phyloP scores from a whole-genome alignment of 768 basidiomycete genomes.

The Epithele typhae region DNA sequence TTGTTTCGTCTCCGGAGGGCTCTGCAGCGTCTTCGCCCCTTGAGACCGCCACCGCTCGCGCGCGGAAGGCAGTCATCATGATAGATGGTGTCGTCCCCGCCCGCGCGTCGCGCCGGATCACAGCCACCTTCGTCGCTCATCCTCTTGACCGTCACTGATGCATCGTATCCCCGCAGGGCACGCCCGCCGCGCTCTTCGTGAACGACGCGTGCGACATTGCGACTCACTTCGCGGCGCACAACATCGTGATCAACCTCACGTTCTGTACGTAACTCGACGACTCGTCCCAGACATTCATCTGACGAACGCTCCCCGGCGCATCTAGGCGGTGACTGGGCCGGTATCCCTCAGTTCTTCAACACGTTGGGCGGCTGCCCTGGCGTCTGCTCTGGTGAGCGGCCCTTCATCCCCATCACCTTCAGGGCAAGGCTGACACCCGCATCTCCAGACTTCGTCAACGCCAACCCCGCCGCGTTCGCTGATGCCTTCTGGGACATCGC shows the following conservation, averaged over 20 bases:
- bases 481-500: slow-evolving; percentile 73
- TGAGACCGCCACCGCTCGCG: too few species aligned
- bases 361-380: slow-evolving; percentile 46
- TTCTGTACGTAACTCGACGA: slow-evolving; percentile 44
- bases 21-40: too few species aligned
- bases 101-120: too few species aligned
- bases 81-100: background rate
- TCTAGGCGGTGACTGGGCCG: slow-evolving; percentile 59
- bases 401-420: background rate
- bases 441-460: slow-evolving; percentile 53
- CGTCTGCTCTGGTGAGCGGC: slow-evolving; percentile 43
- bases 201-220: slow-evolving; percentile 52
- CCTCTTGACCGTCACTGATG: background rate
- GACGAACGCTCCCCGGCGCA: background rate
- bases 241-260: slow-evolving; percentile 67
- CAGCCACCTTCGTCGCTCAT: background rate
- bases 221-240: slow-evolving; percentile 49
- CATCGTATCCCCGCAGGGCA: slow-evolving; percentile 43
- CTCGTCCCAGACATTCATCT: background rate
- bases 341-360: slow-evolving; percentile 35
- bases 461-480: slow-evolving; percentile 60
- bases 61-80: too few species aligned
- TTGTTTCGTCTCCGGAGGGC: too few species aligned
- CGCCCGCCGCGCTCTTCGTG: slow-evolving; percentile 59
- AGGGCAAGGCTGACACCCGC: too few species aligned